Evolutionary conservation across 768 basidiomycete species (phyloP).

Genomic region (Boletus sp.): DNA sequence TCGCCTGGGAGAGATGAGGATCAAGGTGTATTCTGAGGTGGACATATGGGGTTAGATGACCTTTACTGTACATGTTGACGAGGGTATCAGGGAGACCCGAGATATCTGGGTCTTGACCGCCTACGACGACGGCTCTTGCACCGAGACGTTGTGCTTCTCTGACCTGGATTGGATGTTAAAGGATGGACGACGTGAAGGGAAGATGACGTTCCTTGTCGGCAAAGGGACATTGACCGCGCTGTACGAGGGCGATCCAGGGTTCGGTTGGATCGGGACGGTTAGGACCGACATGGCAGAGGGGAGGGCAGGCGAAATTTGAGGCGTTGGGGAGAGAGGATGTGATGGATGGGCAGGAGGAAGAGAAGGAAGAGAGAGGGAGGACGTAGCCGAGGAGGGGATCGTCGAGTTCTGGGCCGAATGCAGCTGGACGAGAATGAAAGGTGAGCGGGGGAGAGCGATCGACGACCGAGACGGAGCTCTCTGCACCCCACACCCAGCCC

Average conservation of each 20-base stretch:
- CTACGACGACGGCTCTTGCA: constrained; percentile 89
- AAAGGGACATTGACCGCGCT: constrained; percentile 89
- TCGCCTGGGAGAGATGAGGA: constrained; percentile 52
- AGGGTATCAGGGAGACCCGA: constrained; percentile 72
- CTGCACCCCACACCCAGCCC: constrained; percentile 69
- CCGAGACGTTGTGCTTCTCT: constrained; percentile 69
- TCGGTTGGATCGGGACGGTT: constrained; percentile 60
- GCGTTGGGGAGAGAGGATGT: neutral
- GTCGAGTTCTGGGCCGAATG: constrained; percentile 71
- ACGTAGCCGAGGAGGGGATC: constrained; percentile 72
- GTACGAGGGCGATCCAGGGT: constrained; percentile 87
- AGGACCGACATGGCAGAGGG: constrained; percentile 56
- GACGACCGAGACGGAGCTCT: constrained; percentile 71
- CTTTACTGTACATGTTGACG: constrained; percentile 91
- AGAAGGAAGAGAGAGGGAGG: constrained; percentile 67
- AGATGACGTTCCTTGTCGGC: constrained; percentile 70
- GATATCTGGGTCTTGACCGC: constrained; percentile 68
- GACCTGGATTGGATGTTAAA: constrained; percentile 25
- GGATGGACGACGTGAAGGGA: constrained; percentile 13
- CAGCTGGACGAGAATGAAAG: constrained; percentile 69
- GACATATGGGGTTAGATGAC: constrained; percentile 48
- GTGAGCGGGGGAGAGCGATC: constrained; percentile 70
- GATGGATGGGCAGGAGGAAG: constrained; percentile 43
- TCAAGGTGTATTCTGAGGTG: constrained; percentile 5
- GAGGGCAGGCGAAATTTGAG: constrained; percentile 64